Percentiles rank a stretch among this genome's conserved stretches.
phyloP scores from a whole-genome alignment of 306 rosid species.

The Trichosanthes truncata region DNA sequence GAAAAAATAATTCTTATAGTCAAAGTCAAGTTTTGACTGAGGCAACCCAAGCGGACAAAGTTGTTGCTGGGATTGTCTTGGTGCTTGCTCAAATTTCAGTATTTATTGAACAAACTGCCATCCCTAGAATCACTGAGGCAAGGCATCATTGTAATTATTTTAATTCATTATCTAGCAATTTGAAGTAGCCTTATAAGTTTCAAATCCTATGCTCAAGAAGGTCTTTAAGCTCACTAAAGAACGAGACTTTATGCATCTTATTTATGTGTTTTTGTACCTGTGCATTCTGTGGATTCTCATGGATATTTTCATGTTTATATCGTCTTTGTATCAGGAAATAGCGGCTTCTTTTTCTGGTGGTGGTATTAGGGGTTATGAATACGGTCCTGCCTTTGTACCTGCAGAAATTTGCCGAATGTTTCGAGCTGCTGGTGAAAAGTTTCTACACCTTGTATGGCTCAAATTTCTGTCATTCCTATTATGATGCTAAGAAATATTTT shows the following conservation, averaged over 20 bases:
- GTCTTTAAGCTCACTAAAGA: not conserved
- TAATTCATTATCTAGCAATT: slow-evolving; percentile 9
- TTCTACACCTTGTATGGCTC: slow-evolving; percentile 63
- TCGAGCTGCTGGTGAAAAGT: slow-evolving; percentile 71
- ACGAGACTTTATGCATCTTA: not conserved
- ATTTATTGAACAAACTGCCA: slow-evolving; percentile 79
- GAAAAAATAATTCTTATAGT: slow-evolving; percentile 44
- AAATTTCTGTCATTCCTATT: slow-evolving; percentile 7
- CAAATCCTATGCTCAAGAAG: slow-evolving; percentile 8
- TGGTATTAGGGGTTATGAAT: slow-evolving; percentile 60
- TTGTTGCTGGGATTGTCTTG: slow-evolving; percentile 66
- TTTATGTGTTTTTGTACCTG: slow-evolving; percentile 5
- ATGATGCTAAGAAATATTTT: not conserved
- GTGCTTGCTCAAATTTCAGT: slow-evolving; percentile 83
- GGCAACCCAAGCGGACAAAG: slow-evolving; percentile 57
- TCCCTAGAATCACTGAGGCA: slow-evolving; percentile 88
- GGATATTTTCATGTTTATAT: slow-evolving; percentile 15
- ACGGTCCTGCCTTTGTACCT: slow-evolving; percentile 80
- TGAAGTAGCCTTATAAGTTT: not conserved
- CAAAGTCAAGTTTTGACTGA: slow-evolving; percentile 47
- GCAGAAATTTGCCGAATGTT: slow-evolving; percentile 75
- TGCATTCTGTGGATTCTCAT: not conserved
- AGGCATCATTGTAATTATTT: slow-evolving; percentile 21
- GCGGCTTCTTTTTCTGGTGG: slow-evolving; percentile 83
- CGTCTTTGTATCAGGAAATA: slow-evolving; percentile 54